Base-by-base conservation (phyloP, 305 asterid genomes). In the Rubia peregrina region DNA sequence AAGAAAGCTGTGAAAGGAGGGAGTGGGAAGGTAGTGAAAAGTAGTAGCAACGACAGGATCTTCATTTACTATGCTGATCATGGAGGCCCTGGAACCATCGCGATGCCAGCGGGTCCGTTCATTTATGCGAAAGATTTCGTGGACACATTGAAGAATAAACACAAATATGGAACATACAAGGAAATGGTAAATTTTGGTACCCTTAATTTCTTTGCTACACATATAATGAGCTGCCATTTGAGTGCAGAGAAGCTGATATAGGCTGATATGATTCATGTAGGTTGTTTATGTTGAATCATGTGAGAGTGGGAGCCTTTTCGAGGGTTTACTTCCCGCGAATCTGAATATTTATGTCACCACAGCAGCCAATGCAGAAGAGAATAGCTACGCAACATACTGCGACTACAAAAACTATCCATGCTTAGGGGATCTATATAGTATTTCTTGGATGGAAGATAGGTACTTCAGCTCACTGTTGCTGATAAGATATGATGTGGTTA, bases 371-470 rank as follows among this genome's bases (percentile, higher is more conserved):
- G 96, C 96, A 0, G 91, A 79, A 42, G 98, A 93, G 80, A 90
- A 84, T 74, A 91, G 98, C 80, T 93, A 87, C 84, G 98, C 91
- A 41, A 83, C 96, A 7, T 93, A 93, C 71, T 93, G 97, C 71
- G 92, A 63, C 92, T 0, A 90, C 89, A 60, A 79, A 73, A 81
- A 83, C 68, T 63, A 81, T 14, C 90, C 97, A 3, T 93, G 98
- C 79, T 81, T 93, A 80, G 97, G 98, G 0, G 96, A 93, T 80
- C 76, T 93, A 14, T 93, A 90, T 75, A 93, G 98, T 60, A 90
- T 91, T 51, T 86, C 97, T 68, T 93, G 97, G 98, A 85, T 93
- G 97, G 98, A 93, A 65, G 98, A 91, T 73, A 89, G 97, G 98
- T 91, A 80, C 30, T 26, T 26, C 30, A 26, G 30, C 30, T 26